These are phyloP conservation scores for Syzygium grande DNA, from an alignment of 345 rosid genomes.

Conservation along the genomic window DNA sequence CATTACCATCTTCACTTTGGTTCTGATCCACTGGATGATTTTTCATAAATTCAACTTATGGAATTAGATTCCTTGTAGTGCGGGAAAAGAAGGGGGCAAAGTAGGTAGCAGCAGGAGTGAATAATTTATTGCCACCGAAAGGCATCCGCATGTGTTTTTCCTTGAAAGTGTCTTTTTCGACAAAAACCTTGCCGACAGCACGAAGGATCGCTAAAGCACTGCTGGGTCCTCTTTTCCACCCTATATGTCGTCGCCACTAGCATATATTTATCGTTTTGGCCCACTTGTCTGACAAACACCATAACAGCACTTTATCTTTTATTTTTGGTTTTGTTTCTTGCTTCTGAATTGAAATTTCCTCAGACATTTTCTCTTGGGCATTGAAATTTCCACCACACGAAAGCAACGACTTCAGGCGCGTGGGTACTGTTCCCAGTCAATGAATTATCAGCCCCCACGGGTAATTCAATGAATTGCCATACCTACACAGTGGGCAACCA, in stretches of 20 bases:
- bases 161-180: not conserved
- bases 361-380: not conserved
- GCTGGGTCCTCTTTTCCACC: not conserved
- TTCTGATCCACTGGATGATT: not conserved
- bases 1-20: not conserved
- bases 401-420: not conserved
- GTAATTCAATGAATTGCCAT: not conserved
- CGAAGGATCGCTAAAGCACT: not conserved
- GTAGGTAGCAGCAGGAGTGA: not conserved
- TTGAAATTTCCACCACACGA: not conserved
- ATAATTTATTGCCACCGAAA: not conserved
- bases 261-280: not conserved
- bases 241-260: not conserved
- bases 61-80: not conserved
- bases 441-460: not conserved
- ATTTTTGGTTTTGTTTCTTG: not conserved
- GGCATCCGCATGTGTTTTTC: not conserved
- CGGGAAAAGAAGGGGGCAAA: not conserved
- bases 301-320: not conserved
- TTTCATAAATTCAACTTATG: not conserved
- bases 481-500: fast-evolving
- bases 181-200: not conserved
- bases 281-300: not conserved
- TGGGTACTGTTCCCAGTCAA: not conserved
- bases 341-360: not conserved